Evolutionary conservation across 106 monocot species (phyloP).

Genomic region (Chionographis japonica): DNA sequence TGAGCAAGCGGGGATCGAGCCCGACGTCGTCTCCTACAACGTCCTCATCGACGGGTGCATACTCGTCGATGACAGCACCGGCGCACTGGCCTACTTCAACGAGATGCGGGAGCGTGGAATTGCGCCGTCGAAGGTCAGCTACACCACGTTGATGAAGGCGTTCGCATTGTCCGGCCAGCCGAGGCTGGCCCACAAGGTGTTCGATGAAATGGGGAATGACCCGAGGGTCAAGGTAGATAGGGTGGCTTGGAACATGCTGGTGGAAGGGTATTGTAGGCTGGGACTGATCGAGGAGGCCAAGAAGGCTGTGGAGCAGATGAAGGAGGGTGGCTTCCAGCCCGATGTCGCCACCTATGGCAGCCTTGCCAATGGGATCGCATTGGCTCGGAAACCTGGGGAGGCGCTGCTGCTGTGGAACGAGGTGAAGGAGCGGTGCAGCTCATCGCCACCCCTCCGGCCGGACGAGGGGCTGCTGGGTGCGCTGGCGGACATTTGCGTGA

Average conservation of each 20-base stretch:
- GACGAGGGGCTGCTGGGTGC: constrained; percentile 80
- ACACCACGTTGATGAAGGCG: constrained; percentile 97
- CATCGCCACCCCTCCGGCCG: constrained; percentile 43
- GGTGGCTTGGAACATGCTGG: constrained; percentile 86
- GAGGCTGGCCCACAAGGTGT: constrained; percentile 74
- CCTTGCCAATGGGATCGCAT: constrained; percentile 75
- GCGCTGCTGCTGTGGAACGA: constrained; percentile 89
- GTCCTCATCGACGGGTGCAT: constrained; percentile 89
- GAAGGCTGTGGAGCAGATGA: constrained; percentile 66
- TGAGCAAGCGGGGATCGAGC: constrained; percentile 35
- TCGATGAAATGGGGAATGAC: constrained; percentile 86
- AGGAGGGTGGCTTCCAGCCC: constrained; percentile 61
- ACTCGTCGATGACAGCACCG: constrained; percentile 61
- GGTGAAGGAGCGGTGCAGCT: constrained; percentile 63
- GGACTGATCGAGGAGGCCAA: constrained; percentile 72
- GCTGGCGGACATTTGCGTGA: constrained; percentile 81
- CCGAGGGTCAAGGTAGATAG: constrained; percentile 63
- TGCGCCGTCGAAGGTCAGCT: constrained; percentile 74
- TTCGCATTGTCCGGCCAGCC: constrained; percentile 80
- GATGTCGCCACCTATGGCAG: constrained; percentile 84
- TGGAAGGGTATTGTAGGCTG: constrained; percentile 75
- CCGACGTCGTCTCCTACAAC: constrained; percentile 75
- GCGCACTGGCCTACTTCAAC: constrained; percentile 79
- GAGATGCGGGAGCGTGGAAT: constrained; percentile 86
- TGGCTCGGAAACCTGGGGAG: constrained; percentile 80